Evolutionary conservation across 345 rosid species (phyloP).

Genomic region (Garcia nutans): DNA sequence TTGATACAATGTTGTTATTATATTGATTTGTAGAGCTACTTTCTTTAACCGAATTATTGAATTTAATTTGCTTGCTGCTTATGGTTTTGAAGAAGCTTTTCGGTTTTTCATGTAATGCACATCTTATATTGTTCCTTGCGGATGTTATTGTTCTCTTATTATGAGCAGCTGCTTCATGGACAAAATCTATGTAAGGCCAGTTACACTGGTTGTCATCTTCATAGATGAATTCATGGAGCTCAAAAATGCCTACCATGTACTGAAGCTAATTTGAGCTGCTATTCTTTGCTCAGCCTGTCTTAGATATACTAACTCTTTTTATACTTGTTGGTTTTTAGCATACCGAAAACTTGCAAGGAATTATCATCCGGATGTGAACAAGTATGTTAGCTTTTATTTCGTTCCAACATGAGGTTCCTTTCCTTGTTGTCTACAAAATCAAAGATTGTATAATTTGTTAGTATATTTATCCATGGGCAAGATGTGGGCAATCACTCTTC

Average conservation of each 20-base stretch:
- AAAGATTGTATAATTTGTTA: too few species aligned
- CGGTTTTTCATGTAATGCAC: neutral
- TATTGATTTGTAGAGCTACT: too few species aligned
- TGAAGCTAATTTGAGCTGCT: too few species aligned
- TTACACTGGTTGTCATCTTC: too few species aligned
- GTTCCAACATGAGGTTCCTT: neutral
- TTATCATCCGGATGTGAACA: conserved; percentile 97
- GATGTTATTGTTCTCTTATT: neutral
- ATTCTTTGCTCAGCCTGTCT: neutral
- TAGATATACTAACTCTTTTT: neutral
- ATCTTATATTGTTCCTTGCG: neutral
- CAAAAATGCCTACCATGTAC: neutral
- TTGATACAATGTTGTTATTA: too few species aligned
- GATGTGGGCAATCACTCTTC: neutral
- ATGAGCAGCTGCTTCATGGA: too few species aligned
- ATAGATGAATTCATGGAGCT: neutral
- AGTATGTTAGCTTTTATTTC: conserved; percentile 44
- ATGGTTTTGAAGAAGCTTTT: neutral
- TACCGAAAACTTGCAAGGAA: conserved; percentile 95
- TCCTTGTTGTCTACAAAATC: neutral
- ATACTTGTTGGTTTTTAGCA: conserved; percentile 49
- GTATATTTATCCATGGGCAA: neutral
- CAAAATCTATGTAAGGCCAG: too few species aligned
- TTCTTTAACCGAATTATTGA: too few species aligned
- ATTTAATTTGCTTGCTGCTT: too few species aligned